Evolutionary conservation across 1,284 basidiomycete genomes (phyloP), one percentile per base, ranked within the genome.

Genomic region (Ustilago crameri): DNA sequence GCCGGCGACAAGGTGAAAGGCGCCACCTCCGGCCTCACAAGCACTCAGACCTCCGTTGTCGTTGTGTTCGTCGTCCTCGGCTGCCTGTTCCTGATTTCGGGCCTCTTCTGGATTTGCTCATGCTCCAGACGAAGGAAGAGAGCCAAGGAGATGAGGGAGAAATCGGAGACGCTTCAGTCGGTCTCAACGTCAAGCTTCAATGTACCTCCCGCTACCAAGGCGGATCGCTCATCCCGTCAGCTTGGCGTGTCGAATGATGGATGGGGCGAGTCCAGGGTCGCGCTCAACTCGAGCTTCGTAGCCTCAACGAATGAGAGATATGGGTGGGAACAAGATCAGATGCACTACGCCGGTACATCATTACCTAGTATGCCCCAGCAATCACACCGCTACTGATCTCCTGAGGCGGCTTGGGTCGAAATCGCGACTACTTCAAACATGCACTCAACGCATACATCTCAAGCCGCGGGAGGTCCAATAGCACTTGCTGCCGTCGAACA

Each of bases 251-350:
- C 43, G 32, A 58, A 53, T 27, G 47, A 57, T 10, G 59, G 59
- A 0, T 69, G 60, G 60, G 67, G 61, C 3, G 67, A 70, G 32
- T 61, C 61, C 38, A 52, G 61, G 23, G 50, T 64, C n/a, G 67
- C 67, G 3, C 50, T 70, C 30, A 64, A 70, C 40, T 61, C 61
- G 37, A 57, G 60, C 56, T 69, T 55, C 42, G 52, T 55, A 15
- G 42, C 51, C 3, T 54, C 66, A 10, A 63, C 48, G 14, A 53
- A 63, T 14, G 60, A 63, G 15, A 22, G 55, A 9, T 59, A 69
- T 34, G 61, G 43, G 0, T 60, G 61, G 57, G 23, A 48, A 3
- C 49, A 56, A 20, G 26, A 48, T 17, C 48, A 58, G 20, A 18
- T 30, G 5, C 41, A 58, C 12, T 30, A 30, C 30, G 30, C 30